Evolutionary conservation across 148 eudicot species (phyloP), one percentile per base, ranked within the genome.

Genomic region (Amaranthus palmeri): DNA sequence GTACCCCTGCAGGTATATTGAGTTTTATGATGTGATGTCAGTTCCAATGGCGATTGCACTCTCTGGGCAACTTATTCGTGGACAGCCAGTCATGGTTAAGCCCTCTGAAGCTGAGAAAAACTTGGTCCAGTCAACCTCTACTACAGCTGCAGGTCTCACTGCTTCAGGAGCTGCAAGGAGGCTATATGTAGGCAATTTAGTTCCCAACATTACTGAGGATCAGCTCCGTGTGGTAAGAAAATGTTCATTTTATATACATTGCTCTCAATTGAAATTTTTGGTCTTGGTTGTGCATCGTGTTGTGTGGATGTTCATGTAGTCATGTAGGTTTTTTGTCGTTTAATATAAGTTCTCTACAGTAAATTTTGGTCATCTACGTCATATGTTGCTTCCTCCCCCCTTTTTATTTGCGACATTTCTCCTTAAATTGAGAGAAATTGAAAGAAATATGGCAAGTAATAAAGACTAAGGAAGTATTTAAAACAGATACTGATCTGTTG

Each of bases 41-140:
- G 96, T 93, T 60, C 98, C 98, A 59, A 90, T 93, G 98, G 98
- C 95, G 74, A 93, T 93, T 72, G 96, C 98, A 47, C 85, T 93
- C 42, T 90, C 92, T 73, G 96, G 98, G 76, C 96, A 88, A 81
- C 88, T 83, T 60, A 89, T 93, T 68, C 92, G 88, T 79, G 96
- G 98, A 59, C 85, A 80, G 10, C 92, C 98, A n/a, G 87, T 93
- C 63, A 93, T 93, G 96, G 98, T 93, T 73, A 93, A 90, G 59
- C 98, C 98, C 54, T 93, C 96, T 65, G 96, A 90, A 87, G 98
- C 96, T 71, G 98, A 93, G 83, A 93, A 93, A 83, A 93, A 93
- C 75, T 84, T 90, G 77, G 95, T 87, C 64, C 95, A 90, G 80
- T 84, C 96, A 36, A 73, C 87, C 45, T 58, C 90, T 55, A 75